Evolutionary conservation across 371 early-diverging fungal species (phyloP), one percentile per base, ranked within the genome.

Genomic region (Capniomyces stellatus): DNA sequence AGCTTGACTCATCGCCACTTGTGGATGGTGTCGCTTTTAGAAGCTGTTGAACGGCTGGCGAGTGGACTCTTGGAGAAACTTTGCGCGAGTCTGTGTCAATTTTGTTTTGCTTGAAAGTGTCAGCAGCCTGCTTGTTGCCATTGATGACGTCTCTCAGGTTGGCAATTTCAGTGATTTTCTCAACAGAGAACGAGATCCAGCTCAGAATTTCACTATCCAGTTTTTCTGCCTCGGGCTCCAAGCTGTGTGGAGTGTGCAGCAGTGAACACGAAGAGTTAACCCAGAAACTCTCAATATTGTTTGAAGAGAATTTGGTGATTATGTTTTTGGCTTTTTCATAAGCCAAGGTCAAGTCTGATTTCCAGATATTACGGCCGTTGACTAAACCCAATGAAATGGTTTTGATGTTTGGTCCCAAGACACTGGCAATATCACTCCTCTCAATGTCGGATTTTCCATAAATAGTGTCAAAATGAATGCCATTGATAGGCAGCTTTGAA

Each of bases 351-450:
- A 29, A 82, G 74, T 92, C 82, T 61, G 83, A 74, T 75, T 87
- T 90, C 96, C 96, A 95, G 70, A 95, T 81, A 79, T 95, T 94
- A 63, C 96, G 87, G 48, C 96, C 96, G 69, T 92, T 79, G 59
- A 91, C 73, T 44, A 92, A 74, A 67, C 95, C 94, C 51, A 88
- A 75, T 23, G 92, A 92, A 43, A 93, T 72, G 49, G 73, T 59
- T 60, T 82, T 76, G 58, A 65, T 63, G 27, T 64, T 58, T n/a
- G n/a, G n/a, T n/a, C n/a, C n/a, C 48, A 75, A 64, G 35, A 81
- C 56, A 57, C 72, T 66, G 31, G 56, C 58, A 54, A 85, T 63
- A 47, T 83, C 74, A 29, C 68, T 57, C n/a, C n/a, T n/a, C 56
- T 87, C 83, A 40, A 93, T 71, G 59, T 93, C 85, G 55, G 77